Percentiles rank a stretch among this genome's conserved stretches.
Evolutionary conservation across 2,329 filamentous ascomycete species (phyloP).

Genomic region (Fusarium haematococcum): DNA sequence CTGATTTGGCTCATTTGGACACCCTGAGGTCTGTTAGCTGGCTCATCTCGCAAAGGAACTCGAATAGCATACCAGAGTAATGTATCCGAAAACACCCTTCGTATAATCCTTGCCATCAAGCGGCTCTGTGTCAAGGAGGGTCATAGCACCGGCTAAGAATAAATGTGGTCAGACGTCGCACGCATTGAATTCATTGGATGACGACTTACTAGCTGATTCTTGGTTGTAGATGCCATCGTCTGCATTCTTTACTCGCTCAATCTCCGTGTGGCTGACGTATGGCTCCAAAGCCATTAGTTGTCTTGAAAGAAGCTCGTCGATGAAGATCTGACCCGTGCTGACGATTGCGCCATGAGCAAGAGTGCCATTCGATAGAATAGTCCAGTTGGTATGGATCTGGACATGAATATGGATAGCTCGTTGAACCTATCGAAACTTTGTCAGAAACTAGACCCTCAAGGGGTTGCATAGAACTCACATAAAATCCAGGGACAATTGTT

Average conservation of each 20-base stretch:
- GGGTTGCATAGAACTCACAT: not conserved
- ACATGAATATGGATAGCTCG: not conserved
- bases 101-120: not conserved
- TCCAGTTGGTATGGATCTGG: not conserved
- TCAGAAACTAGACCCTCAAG: not conserved
- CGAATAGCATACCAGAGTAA: not conserved
- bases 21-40: not conserved
- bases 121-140: not conserved
- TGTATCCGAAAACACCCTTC: not conserved
- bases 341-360: not conserved
- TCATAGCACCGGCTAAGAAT: not conserved
- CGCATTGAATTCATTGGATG: not conserved
- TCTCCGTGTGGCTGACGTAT: not conserved
- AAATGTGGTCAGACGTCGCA: not conserved
- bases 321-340: not conserved
- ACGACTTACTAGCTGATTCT: not conserved
- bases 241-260: not conserved
- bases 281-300: not conserved
- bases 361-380: not conserved
- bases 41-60: not conserved
- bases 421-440: not conserved
- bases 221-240: not conserved
- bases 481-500: constrained; percentile 5
- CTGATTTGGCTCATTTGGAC: not conserved
- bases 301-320: not conserved